Conservation (phyloP, 306 rosid species). For the Rosa rugosa region DNA sequence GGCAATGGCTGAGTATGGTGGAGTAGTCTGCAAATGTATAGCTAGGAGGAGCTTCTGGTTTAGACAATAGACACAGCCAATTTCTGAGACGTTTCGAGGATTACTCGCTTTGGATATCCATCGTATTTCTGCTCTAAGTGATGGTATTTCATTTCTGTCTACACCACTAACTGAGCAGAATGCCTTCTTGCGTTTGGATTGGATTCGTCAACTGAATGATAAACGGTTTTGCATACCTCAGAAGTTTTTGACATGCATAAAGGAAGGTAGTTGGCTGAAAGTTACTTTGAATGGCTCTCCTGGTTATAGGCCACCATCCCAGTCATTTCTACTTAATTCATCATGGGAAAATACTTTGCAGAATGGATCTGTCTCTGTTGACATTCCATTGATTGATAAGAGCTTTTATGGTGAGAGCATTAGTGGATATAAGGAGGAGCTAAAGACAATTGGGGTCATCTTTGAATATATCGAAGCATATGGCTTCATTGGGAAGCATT, state of each 20-base stretch:
- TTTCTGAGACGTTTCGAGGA: too few relatives aligned
- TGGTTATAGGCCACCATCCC: conserved; percentile 49
- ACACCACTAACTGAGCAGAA: conserved; percentile 53
- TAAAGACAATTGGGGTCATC: conserved; percentile 63
- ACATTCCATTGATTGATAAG: conserved; percentile 62
- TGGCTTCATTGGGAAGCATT: conserved; percentile 51
- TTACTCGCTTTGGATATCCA: conserved; percentile 59
- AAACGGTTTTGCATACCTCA: conserved; percentile 21
- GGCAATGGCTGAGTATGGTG: too few relatives aligned
- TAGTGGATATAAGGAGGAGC: conserved; percentile 46
- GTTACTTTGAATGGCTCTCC: conserved; percentile 40
- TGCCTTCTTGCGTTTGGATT: conserved; percentile 54
- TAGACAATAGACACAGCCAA: too few relatives aligned
- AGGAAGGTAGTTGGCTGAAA: conserved; percentile 65
- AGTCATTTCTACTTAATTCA: conserved; percentile 51
- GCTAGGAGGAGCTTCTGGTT: too few relatives aligned
- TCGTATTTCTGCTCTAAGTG: conserved; percentile 50
- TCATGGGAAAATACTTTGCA: conserved; percentile 49
- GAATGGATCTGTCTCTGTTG: conserved; percentile 52
- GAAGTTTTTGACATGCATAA: conserved; percentile 48
- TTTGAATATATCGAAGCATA: conserved; percentile 59
- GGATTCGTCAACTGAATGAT: conserved; percentile 44
- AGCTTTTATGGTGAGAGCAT: conserved; percentile 44
- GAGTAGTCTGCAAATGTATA: too few relatives aligned
- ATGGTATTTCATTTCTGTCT: conserved; percentile 39